phyloP scores from a whole-genome alignment of 169 alveolate species.

The Plasmodium adleri region DNA sequence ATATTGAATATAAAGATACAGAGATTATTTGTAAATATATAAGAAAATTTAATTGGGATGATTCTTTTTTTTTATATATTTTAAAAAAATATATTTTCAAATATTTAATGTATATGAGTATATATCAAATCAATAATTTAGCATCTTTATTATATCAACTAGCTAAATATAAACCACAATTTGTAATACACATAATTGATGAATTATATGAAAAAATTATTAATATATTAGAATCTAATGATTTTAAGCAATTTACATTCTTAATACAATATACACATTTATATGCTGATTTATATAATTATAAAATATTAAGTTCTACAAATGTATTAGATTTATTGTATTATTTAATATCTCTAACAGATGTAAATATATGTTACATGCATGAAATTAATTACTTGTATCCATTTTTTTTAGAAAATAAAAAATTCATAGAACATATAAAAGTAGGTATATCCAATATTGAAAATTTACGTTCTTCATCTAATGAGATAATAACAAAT shows the following conservation, averaged over 20 bases:
- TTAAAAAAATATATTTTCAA: constrained; percentile 60
- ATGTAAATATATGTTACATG: constrained; percentile 17
- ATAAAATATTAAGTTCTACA: constrained; percentile 26
- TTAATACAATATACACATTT: constrained; percentile 55
- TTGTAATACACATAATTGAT: constrained; percentile 68
- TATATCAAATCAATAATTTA: constrained; percentile 40
- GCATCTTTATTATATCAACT: constrained; percentile 41
- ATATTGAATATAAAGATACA: neutral
- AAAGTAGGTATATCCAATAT: neutral
- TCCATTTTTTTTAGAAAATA: constrained; percentile 16
- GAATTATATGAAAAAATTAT: constrained; percentile 57
- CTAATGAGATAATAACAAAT: neutral
- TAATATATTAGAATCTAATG: constrained; percentile 22
- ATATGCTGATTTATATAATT: constrained; percentile 37
- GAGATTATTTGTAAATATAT: constrained; percentile 33
- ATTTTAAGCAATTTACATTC: constrained; percentile 10
- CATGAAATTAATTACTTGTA: constrained; percentile 28
- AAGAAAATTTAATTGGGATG: constrained; percentile 62
- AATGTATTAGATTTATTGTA: constrained; percentile 57
- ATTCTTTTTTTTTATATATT: neutral
- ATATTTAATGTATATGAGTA: constrained; percentile 50
- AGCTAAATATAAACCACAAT: constrained; percentile 50
- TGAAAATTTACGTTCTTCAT: neutral
- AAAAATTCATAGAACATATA: neutral
- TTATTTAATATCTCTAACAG: constrained; percentile 45